Base-by-base conservation (phyloP, 225 moss, liverwort and hornwort species). In the Sphagnum contortum region DNA sequence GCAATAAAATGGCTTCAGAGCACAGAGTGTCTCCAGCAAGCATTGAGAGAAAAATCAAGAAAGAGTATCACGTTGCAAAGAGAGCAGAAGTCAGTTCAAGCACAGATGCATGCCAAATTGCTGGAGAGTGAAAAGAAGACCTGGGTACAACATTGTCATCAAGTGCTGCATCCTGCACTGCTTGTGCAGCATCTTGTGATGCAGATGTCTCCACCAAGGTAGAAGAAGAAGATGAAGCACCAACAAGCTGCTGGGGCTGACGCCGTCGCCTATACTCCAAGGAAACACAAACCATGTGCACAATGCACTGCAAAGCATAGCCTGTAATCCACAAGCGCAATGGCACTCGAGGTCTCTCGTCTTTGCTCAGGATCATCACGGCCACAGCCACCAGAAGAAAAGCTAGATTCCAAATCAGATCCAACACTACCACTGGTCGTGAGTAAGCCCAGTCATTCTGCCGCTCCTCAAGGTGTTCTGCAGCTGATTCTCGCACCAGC, bases 381-480 rank as follows among this genome's bases (percentile, higher is more conserved):
- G 57, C 87, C 68, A 91, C 66, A 7, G 96, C 90, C 47, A 98
- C 96, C 57, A 12, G 87, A 29, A 98, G 92, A 58, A 98, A 98
- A 3, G 96, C 92, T 61, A 98, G 63, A 68, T 98, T 98, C 96
- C 96, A 98, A 66, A 98, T 93, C 58, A 98, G 80, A 82, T 98
- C 96, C 76, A 98, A 80, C 51, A 98, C 93, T 48, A 98, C 96
- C 9, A 98, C 96, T 2, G 96, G 96, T 61, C 88, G 87, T 8
- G 96, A 98, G 66, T 98, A 98, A 5, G 96, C 96, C 96, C 96
- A 98, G 70, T 98, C 96, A 57, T 92, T 98, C 70, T 98, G 96
- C 66, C 96, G 81, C 62, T 93, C 93, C 75, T 98, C 96, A 69
- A 98, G 77, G 85, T 98, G 96, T 76, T 98, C 96, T 59, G 96